phyloP scores from a whole-genome alignment of 768 basidiomycete species.

The Kwoniella mangroviensis region DNA sequence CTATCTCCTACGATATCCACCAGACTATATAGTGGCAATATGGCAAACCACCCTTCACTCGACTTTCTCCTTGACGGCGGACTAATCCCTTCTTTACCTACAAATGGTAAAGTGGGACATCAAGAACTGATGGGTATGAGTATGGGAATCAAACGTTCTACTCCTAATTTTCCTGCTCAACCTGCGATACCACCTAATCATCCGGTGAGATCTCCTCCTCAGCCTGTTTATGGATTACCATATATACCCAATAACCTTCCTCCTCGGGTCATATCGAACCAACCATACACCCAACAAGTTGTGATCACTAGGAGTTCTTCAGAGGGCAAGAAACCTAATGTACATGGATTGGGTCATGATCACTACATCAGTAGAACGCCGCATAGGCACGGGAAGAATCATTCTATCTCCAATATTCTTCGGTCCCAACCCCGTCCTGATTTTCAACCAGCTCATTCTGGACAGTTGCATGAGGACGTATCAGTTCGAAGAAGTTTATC shows the following conservation, averaged over 20 bases:
- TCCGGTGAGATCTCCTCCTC: not conserved
- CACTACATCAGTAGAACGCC: not conserved
- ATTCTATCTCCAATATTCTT: not conserved
- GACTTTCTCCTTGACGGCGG: constrained; percentile 26
- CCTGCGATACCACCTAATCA: not conserved
- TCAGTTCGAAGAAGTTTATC: constrained; percentile 2
- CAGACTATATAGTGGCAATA: too few species aligned
- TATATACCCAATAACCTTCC: not conserved
- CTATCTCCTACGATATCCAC: not conserved
- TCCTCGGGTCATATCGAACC: not conserved
- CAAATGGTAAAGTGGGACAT: constrained; percentile 8
- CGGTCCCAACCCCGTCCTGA: too few species aligned
- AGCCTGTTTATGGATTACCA: not conserved
- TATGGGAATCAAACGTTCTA: not conserved
- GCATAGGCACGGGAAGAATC: not conserved
- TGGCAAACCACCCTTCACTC: not conserved
- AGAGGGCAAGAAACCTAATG: not conserved
- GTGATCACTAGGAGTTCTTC: constrained; percentile 14
- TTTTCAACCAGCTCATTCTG: not conserved
- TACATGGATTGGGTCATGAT: not conserved
- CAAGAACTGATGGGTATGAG: constrained; percentile 26
- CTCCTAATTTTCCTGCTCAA: not conserved
- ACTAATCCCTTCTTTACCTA: constrained; percentile 33
- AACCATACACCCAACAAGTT: not conserved
- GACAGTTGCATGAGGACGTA: not conserved